Evolutionary conservation across 2,329 filamentous ascomycete species (phyloP).

Genomic region (Dissoconium aciculare): DNA sequence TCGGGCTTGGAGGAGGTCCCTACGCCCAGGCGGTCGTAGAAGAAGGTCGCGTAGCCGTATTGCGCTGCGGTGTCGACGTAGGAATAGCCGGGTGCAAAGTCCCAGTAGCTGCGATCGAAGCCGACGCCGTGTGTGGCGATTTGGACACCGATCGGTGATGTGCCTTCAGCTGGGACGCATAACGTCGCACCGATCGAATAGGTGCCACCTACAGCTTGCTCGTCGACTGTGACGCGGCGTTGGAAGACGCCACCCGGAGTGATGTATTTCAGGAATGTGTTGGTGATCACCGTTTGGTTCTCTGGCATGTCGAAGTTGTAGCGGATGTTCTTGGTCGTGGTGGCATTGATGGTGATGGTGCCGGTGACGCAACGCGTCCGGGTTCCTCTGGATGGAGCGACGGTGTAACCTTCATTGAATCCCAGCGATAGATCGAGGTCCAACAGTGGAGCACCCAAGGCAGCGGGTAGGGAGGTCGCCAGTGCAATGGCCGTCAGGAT

Average conservation of each 20-base stretch:
- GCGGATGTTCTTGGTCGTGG: constrained; percentile 15
- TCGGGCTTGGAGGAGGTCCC: constrained; percentile 27
- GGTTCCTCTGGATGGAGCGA: too few relatives aligned
- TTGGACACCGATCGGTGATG: constrained; percentile 19
- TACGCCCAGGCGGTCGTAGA: constrained; percentile 30
- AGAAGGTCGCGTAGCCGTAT: constrained; percentile 27
- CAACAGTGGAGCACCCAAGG: too few relatives aligned
- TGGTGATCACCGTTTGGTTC: constrained; percentile 19
- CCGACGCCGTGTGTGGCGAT: constrained; percentile 29
- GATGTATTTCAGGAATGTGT: constrained; percentile 11
- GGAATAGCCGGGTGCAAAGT: constrained; percentile 26
- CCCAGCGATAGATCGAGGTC: too few relatives aligned
- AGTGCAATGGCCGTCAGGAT: too few relatives aligned
- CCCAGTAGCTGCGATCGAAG: constrained; percentile 23
- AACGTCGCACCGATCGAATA: constrained; percentile 8
- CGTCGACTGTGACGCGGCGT: constrained; percentile 6
- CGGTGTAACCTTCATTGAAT: too few relatives aligned
- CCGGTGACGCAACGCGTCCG: constrained; percentile 21
- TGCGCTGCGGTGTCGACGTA: constrained; percentile 29
- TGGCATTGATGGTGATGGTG: constrained; percentile 14
- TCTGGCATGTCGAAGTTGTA: constrained; percentile 16
- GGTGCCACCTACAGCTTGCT: constrained; percentile 8
- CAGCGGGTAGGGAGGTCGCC: too few relatives aligned
- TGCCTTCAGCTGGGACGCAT: constrained; percentile 5
- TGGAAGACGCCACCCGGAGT: constrained; percentile 5